phyloP scores from a whole-genome alignment of 768 basidiomycete species.

The Ephemerocybe angulata region DNA sequence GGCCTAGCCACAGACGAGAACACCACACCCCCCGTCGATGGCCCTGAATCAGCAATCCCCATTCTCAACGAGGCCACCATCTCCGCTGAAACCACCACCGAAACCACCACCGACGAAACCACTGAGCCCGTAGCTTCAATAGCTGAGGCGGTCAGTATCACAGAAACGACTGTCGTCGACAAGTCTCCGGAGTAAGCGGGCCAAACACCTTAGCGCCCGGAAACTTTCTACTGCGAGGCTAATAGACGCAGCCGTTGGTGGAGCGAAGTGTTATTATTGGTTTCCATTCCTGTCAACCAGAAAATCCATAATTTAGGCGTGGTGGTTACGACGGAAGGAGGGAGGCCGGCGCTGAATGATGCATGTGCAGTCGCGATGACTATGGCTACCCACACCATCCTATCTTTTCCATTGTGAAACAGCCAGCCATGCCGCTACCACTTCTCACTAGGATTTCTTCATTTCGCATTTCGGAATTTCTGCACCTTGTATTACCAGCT shows the following conservation, averaged over 20 bases:
- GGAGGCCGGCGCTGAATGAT: not conserved
- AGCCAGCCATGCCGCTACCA: not conserved
- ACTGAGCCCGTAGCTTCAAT: not conserved
- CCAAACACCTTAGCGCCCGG: not conserved
- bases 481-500: conserved; percentile 1
- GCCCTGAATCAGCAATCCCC: not conserved
- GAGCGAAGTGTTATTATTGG: not conserved
- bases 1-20: conserved; percentile 40
- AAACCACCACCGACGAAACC: not conserved
- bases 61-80: not conserved
- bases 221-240: not conserved
- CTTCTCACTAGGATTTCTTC: not conserved
- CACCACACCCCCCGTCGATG: conserved; percentile 23
- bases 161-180: not conserved
- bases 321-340: not conserved
- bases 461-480: not conserved
- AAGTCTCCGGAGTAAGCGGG: not conserved
- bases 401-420: not conserved
- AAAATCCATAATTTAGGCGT: conserved; percentile 1
- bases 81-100: not conserved
- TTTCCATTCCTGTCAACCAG: conserved; percentile 4
- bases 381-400: not conserved
- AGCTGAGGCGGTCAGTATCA: not conserved
- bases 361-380: not conserved
- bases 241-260: not conserved